A percentile compares a stretch with the other conserved stretches of the same genome.
Evolutionary conservation across 345 rosid species (phyloP).

Genomic region (Pistacia vera): DNA sequence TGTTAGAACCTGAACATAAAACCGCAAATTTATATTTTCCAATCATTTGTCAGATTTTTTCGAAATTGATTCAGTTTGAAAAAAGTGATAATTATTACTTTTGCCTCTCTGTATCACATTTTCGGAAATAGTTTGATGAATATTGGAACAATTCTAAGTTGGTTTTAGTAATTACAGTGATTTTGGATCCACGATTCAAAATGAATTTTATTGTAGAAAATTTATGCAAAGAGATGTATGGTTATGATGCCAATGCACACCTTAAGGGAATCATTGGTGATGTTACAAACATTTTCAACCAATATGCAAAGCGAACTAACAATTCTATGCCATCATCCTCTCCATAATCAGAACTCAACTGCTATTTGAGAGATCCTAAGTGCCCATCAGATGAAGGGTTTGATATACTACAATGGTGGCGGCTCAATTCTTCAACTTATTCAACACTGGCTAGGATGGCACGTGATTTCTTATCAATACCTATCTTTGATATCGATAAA

Average conservation of each 20-base stretch:
- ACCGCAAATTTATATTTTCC: background rate
- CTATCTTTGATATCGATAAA: no score
- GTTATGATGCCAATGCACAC: background rate
- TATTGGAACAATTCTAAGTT: background rate
- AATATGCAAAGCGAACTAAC: background rate
- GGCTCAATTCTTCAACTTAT: background rate
- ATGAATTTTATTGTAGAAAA: background rate
- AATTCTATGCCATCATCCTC: background rate
- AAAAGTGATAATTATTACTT: background rate
- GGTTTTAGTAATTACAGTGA: background rate
- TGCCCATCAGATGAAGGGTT: background rate
- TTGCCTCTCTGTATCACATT: background rate
- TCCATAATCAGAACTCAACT: background rate
- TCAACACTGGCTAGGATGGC: background rate
- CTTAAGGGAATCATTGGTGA: background rate
- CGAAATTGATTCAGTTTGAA: background rate
- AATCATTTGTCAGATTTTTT: background rate
- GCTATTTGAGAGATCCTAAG: background rate
- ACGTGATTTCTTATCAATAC: no score
- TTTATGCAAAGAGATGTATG: background rate
- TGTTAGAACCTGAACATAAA: background rate
- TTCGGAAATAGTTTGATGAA: rapidly evolving
- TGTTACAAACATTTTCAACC: background rate
- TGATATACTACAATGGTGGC: slow-evolving; percentile 21
- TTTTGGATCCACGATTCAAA: background rate